Base-by-base conservation (phyloP, 1,139 yeast species). In the Petasospora fabianii region DNA sequence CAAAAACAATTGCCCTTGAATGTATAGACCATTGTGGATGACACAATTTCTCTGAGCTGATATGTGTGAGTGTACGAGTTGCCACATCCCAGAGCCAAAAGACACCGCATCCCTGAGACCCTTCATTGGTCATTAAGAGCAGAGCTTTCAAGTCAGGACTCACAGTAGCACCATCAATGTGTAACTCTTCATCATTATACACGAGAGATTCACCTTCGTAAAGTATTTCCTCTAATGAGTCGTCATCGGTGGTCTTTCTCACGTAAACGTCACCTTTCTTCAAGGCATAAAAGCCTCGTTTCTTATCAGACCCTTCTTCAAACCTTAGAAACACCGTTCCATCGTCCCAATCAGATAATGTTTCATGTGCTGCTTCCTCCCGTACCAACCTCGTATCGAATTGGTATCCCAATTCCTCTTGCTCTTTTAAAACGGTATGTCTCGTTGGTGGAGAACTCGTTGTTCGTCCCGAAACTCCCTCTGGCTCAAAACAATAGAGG, bases 31-130 rank as follows among this genome's bases (percentile, higher is more conserved):
- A 88, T 24, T 69, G 64, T 0, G 88, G 88, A 32, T 82, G 68
- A 3, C 73, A 61, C 21, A 73, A 42, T 13, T 60, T 52, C 52
- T 66, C 49, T 70, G 57, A 46, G 4, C 61, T 41, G 6, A 79
- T 52, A 0, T 80, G 77, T 4, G 49, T 51, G 16, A 66, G 56
- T 1, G 47, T 46, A 12, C 66, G 60, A 1, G 66, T 53, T 1
- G 50, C 58, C 18, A 71, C 54, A 47, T 78, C 71, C 38, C 71
- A 64, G 2, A 82, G 49, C 86, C 94, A 90, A 60, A 79, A 88
- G 13, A 71, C 55, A 0, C 85, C 84, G 49, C 70, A 71, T 2
- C 79, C 65, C 2, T 96, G 88, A 55, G 87, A 94, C 50, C 97
- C 73, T 87, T 95, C 92, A 54, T 80, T 76, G 68, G 48, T 83